A percentile compares a stretch with the other conserved stretches of the same genome.
phyloP scores from a whole-genome alignment of 192 early-diverging fungal species.

The Coemansia sp. region DNA sequence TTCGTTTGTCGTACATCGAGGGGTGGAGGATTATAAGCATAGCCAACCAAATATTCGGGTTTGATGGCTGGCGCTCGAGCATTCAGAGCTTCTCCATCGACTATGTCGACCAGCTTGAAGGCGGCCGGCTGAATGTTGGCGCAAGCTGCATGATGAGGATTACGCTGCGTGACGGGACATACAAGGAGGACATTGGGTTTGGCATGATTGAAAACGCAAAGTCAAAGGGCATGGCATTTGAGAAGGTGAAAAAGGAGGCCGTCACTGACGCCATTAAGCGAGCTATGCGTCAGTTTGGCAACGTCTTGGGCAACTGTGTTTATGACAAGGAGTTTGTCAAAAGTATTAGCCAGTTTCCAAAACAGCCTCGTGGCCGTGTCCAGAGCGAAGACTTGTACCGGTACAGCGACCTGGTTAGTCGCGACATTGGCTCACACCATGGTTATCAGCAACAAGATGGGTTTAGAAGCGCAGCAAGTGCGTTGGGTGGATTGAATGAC shows the following conservation, averaged over 20 bases:
- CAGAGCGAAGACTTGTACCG: slow-evolving; percentile 27
- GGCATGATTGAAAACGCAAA: slow-evolving; percentile 73
- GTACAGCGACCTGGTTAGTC: slow-evolving; percentile 22
- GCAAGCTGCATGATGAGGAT: slow-evolving; percentile 74
- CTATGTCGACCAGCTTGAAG: slow-evolving; percentile 55
- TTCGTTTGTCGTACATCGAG: slow-evolving; percentile 72
- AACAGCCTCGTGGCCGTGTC: slow-evolving; percentile 27
- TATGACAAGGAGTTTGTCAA: slow-evolving; percentile 74
- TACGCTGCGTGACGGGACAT: slow-evolving; percentile 84
- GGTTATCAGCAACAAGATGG: not conserved
- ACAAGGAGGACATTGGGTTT: slow-evolving; percentile 85
- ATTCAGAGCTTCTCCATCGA: slow-evolving; percentile 75
- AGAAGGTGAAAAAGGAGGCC: slow-evolving; percentile 91
- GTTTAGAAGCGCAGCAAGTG: not conserved
- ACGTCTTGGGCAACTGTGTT: slow-evolving; percentile 76
- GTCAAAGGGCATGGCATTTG: slow-evolving; percentile 74
- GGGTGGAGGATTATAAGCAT: slow-evolving; percentile 78
- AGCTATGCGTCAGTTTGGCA: slow-evolving; percentile 83
- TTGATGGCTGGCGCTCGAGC: slow-evolving; percentile 83
- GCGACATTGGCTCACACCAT: not conserved
- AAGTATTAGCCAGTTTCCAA: slow-evolving; percentile 31
- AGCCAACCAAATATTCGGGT: slow-evolving; percentile 93
- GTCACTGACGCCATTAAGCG: slow-evolving; percentile 86
- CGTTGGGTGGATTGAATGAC: not conserved
- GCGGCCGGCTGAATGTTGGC: slow-evolving; percentile 60